Evolutionary conservation across 495 filamentous ascomycete species (phyloP).

Genomic region (Podospora pseudocomata): DNA sequence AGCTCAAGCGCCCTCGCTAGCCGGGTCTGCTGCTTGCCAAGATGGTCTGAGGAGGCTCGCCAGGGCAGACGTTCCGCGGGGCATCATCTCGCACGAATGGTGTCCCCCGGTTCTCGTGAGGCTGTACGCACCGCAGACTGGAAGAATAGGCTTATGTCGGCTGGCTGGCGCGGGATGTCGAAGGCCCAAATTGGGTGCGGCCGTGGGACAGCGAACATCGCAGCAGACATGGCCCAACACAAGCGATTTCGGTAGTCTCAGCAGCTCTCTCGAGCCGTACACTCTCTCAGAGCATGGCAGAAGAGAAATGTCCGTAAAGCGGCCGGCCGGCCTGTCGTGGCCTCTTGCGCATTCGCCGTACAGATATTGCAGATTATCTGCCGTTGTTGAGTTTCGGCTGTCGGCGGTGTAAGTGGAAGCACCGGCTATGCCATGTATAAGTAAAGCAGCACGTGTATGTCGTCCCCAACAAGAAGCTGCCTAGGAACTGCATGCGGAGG

Average conservation of each 20-base stretch:
- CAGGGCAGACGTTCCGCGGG: slow-evolving; percentile 22
- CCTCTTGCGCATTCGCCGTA: not conserved
- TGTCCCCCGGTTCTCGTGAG: slow-evolving; percentile 13
- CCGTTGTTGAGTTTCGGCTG: slow-evolving; percentile 1
- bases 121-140: slow-evolving; percentile 16
- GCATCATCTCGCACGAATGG: slow-evolving; percentile 22
- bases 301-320: not conserved
- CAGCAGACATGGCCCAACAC: not conserved
- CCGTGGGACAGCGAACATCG: slow-evolving; percentile 2
- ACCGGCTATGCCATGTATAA: not conserved
- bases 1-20: slow-evolving; percentile 16
- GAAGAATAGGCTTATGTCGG: slow-evolving; percentile 23
- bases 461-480: not conserved
- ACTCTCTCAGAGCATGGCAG: not conserved
- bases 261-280: not conserved
- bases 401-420: not conserved
- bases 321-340: not conserved
- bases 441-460: not conserved
- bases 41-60: slow-evolving; percentile 20
- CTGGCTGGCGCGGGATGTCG: slow-evolving; percentile 27
- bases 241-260: not conserved
- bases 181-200: slow-evolving; percentile 1
- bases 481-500: not conserved
- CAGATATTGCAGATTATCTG: not conserved
- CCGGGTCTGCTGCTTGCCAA: slow-evolving; percentile 20